Evolutionary conservation across 2,329 filamentous ascomycete genomes (phyloP).

Genomic region (Periconia sp.): DNA sequence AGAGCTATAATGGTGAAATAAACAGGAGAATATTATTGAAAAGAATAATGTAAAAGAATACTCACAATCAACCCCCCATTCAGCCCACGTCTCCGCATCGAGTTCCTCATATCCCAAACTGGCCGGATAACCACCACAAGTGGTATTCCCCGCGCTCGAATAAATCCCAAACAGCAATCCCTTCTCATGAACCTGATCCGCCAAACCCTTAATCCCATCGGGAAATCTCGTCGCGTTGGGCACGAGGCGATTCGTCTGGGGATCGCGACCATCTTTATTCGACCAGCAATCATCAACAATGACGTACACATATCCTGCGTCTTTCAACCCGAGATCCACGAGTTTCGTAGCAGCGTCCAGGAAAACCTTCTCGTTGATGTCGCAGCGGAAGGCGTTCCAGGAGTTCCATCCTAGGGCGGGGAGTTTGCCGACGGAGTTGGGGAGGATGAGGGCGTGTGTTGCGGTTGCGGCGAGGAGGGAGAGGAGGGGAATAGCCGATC

Average conservation of each 20-base stretch:
- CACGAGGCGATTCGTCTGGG: conserved; percentile 46
- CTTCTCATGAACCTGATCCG: conserved; percentile 55
- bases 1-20: neutral
- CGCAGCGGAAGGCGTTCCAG: conserved; percentile 58
- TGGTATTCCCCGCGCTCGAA: conserved; percentile 52
- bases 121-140: conserved; percentile 59
- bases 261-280: conserved; percentile 44
- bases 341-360: conserved; percentile 51
- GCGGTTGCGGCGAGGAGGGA: neutral
- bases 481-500: neutral
- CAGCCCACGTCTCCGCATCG: conserved; percentile 58
- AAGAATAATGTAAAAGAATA: too few relatives aligned
- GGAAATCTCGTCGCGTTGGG: conserved; percentile 49
- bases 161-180: conserved; percentile 66
- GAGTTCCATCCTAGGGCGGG: conserved; percentile 48
- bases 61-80: conserved; percentile 27
- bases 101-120: conserved; percentile 57
- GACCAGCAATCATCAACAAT: conserved; percentile 62
- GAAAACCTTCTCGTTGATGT: conserved; percentile 54
- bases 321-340: conserved; percentile 52
- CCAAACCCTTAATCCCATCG: conserved; percentile 56
- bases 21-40: neutral
- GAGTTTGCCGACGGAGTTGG: conserved; percentile 15
- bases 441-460: neutral
- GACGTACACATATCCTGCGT: conserved; percentile 56